Percentiles rank a stretch among this genome's conserved stretches.
Evolutionary conservation across 2,329 filamentous ascomycete genomes (phyloP).

Genomic region (Hirsutella thompsonii): DNA sequence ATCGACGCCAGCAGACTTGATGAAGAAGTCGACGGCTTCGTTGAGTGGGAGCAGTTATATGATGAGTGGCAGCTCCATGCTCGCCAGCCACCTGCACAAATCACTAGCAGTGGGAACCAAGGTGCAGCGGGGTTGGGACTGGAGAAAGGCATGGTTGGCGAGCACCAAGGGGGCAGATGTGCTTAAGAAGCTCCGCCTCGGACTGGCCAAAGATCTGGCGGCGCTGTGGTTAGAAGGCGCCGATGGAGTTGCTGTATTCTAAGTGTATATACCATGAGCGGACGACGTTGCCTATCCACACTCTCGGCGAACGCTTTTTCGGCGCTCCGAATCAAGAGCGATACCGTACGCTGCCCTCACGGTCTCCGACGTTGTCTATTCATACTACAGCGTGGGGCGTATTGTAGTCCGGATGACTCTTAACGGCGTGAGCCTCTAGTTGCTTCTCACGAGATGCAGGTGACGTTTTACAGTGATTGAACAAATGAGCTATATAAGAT

Average conservation of each 20-base stretch:
- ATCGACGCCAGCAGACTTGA: constrained; percentile 50
- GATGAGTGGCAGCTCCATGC: constrained; percentile 61
- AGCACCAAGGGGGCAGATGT: constrained; percentile 54
- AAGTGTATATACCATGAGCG: not conserved
- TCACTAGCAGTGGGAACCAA: constrained; percentile 43
- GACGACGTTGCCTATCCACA: not conserved
- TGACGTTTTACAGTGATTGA: too few species aligned
- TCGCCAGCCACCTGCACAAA: constrained; percentile 49
- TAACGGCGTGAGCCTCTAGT: too few species aligned
- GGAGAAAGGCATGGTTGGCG: constrained; percentile 63
- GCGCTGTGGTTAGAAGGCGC: constrained; percentile 56
- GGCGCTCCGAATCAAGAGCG: too few species aligned
- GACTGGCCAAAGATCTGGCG: constrained; percentile 62
- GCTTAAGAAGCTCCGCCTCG: constrained; percentile 58
- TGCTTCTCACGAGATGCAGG: too few species aligned
- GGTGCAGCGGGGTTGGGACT: constrained; percentile 58
- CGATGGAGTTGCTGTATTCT: constrained; percentile 37
- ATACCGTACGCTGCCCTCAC: too few species aligned
- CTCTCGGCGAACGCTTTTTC: constrained; percentile 7
- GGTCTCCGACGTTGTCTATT: too few species aligned
- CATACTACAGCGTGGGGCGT: too few species aligned
- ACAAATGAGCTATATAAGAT: too few species aligned
- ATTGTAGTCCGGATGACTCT: too few species aligned
- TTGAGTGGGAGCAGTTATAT: constrained; percentile 50
- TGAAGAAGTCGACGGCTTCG: constrained; percentile 44